Percentiles rank a stretch among this genome's conserved stretches.
Evolutionary conservation across 345 rosid species (phyloP).

Genomic region (Aegle marmelos): DNA sequence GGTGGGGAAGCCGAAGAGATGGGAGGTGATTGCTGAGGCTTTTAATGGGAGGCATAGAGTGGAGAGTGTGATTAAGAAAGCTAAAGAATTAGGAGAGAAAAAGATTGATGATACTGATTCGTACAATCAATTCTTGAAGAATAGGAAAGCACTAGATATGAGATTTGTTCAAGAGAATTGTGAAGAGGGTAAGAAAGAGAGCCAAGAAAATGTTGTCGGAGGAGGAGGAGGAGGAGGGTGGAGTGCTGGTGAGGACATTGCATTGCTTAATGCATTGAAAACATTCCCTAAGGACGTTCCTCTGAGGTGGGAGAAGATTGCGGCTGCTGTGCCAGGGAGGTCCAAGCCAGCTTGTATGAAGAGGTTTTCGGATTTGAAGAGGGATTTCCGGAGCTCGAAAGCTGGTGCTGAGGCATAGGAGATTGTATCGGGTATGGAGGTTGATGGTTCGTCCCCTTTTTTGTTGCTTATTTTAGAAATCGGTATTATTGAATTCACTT

Average conservation of each 20-base stretch:
- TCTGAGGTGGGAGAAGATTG: conserved; percentile 95
- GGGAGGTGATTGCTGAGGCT: conserved; percentile 75
- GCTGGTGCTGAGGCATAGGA: conserved; percentile 43
- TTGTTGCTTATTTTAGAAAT: not conserved
- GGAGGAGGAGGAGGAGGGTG: conserved; percentile 37
- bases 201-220: conserved; percentile 8
- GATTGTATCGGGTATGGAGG: not conserved
- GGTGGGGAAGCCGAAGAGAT: conserved; percentile 75
- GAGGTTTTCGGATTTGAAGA: conserved; percentile 80
- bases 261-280: conserved; percentile 85
- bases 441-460: not conserved
- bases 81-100: conserved; percentile 74
- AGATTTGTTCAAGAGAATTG: conserved; percentile 26
- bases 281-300: conserved; percentile 72
- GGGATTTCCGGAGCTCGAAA: conserved; percentile 71
- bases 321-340: conserved; percentile 85
- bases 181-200: conserved; percentile 19
- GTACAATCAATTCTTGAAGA: conserved; percentile 76
- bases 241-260: conserved; percentile 77
- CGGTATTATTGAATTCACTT: not conserved
- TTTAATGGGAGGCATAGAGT: conserved; percentile 62
- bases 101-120: conserved; percentile 62
- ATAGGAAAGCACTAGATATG: conserved; percentile 61
- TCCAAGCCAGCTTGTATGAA: conserved; percentile 79
- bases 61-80: conserved; percentile 79